These are phyloP conservation scores for Eucommia ulmoides DNA, from an alignment of 257 asterid genomes.

Conservation along the genomic window DNA sequence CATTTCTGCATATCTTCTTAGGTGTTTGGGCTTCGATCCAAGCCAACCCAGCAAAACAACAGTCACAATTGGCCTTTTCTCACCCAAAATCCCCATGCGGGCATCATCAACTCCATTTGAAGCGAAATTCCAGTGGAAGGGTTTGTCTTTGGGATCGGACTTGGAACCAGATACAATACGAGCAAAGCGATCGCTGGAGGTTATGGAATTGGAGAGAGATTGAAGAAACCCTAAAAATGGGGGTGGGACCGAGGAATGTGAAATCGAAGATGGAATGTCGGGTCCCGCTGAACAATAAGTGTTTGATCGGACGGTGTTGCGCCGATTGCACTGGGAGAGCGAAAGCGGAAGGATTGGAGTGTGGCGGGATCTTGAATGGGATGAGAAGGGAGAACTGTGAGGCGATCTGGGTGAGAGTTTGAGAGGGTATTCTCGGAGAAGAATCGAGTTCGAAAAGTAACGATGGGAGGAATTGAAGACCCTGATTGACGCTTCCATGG, in stretches of 20 bases:
- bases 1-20: conserved; percentile 55
- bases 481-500: conserved; percentile 50
- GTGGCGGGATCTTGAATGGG: conserved; percentile 7
- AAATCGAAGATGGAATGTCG: conserved; percentile 10
- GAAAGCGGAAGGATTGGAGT: no score
- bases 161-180: conserved; percentile 23
- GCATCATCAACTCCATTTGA: not conserved
- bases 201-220: not conserved
- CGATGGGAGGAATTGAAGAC: conserved; percentile 27
- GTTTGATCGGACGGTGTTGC: no score
- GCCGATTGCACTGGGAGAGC: no score
- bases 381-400: conserved; percentile 1
- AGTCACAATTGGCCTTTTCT: conserved; percentile 41
- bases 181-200: conserved; percentile 17
- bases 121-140: conserved; percentile 36
- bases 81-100: conserved; percentile 8
- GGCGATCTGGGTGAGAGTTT: conserved; percentile 7
- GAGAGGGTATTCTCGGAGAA: conserved; percentile 9
- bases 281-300: no score
- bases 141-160: conserved; percentile 12
- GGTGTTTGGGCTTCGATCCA: conserved; percentile 62
- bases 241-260: conserved; percentile 12
- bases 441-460: conserved; percentile 18
- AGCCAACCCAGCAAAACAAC: conserved; percentile 88
- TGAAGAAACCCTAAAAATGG: no score